A percentile compares a stretch with the other conserved stretches of the same genome.
These are phyloP conservation scores for Reticulascus tulasneorum DNA, from an alignment of 2,329 filamentous ascomycete genomes.

Conservation along the genomic window DNA sequence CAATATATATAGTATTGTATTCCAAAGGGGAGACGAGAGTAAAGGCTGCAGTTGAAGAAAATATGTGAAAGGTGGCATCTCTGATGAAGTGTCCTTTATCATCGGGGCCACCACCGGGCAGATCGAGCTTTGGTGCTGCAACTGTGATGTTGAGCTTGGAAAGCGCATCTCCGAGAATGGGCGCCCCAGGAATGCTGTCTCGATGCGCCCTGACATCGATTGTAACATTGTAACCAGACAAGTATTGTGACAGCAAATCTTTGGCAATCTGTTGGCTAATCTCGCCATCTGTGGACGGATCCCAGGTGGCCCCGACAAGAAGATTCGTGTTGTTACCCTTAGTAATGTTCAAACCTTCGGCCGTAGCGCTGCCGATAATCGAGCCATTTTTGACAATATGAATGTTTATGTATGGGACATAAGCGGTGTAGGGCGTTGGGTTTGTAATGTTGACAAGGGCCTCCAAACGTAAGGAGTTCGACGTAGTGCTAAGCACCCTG, in stretches of 20 bases:
- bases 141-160: constrained; percentile 69
- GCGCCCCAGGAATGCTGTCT: constrained; percentile 69
- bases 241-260: constrained; percentile 76
- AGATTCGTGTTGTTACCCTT: constrained; percentile 71
- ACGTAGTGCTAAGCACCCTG: constrained; percentile 67
- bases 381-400: constrained; percentile 71
- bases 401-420: constrained; percentile 75
- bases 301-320: constrained; percentile 67
- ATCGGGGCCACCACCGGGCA: constrained; percentile 47
- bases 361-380: constrained; percentile 70
- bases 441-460: constrained; percentile 82
- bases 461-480: constrained; percentile 65
- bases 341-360: constrained; percentile 57
- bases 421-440: constrained; percentile 79
- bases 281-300: constrained; percentile 64
- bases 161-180: constrained; percentile 67
- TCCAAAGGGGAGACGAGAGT: constrained; percentile 74
- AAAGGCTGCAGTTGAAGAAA: constrained; percentile 84
- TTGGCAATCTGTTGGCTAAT: constrained; percentile 59
- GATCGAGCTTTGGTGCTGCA: constrained; percentile 62
- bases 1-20: constrained; percentile 70
- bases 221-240: constrained; percentile 83
- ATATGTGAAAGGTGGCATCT: constrained; percentile 79
- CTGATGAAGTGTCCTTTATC: constrained; percentile 68
- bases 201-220: constrained; percentile 70